Evolutionary conservation across 2,329 filamentous ascomycete species (phyloP), one percentile per base, ranked within the genome.

Genomic region (Acrodontium crateriforme): DNA sequence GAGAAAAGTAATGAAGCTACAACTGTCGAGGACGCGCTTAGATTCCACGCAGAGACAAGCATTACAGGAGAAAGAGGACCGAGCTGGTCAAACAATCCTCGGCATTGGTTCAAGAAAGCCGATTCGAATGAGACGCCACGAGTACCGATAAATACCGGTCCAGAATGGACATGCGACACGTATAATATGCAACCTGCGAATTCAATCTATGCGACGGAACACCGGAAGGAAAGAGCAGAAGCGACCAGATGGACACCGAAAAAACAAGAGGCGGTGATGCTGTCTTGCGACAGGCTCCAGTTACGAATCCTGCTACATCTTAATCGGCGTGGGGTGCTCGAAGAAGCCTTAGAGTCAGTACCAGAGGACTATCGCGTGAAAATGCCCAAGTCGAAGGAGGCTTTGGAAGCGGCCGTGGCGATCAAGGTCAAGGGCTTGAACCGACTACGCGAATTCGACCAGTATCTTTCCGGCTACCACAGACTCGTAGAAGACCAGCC

Each of bases 181-280:
- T n/a, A n/a, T n/a, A n/a, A n/a, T n/a, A n/a, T n/a, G n/a, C n/a
- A n/a, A n/a, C n/a, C n/a, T n/a, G n/a, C n/a, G n/a, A n/a, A n/a
- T n/a, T 64, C 60, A 3, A 41, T 63, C 15, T 64, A 60, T 45
- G 55, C 60, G 2, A 29, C 41, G 0, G 46, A 52, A n/a, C 11
- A 29, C 6, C 28, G 41, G 9, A 55, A 54, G 10, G 25, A 35
- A 18, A 49, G 44, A 11, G 49, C 52, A 0, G 37, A 52, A 17
- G 34, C 42, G 7, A 46, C 36, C 19, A 41, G 48, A 18, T 57
- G 55, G 39, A 49, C 45, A 1, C 46, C 50, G 30, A 62, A 62
- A 38, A 64, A 65, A 41, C 28, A 60, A 24, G 49, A 53, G 20
- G 49, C 49, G 16, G 51, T 57, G 17, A 54, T 60, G 29, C 38